phyloP scores from a whole-genome alignment of 306 rosid species.

The Sicyos edulis region DNA sequence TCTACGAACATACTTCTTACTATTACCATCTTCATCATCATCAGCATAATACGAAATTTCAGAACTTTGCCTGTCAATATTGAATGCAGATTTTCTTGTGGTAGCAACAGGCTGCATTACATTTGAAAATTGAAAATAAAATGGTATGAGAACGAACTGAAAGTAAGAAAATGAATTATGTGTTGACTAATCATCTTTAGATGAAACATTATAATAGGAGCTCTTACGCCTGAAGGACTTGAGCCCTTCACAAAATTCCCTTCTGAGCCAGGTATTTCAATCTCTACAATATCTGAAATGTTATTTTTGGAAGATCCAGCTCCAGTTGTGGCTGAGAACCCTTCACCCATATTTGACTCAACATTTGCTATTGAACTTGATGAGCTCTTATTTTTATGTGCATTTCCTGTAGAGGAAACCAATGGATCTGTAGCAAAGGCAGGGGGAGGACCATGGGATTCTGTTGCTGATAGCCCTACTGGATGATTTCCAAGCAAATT shows the following conservation, averaged over 20 bases:
- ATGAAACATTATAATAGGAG: slow-evolving; percentile 20
- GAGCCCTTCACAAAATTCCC: slow-evolving; percentile 55
- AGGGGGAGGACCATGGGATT: slow-evolving; percentile 76
- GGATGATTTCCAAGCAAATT: slow-evolving; percentile 90
- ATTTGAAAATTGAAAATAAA: slow-evolving; percentile 22
- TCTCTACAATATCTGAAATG: slow-evolving; percentile 67
- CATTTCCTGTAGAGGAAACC: slow-evolving; percentile 30
- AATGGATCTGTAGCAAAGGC: slow-evolving; percentile 88
- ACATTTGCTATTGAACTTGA: slow-evolving; percentile 23
- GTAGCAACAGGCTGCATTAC: slow-evolving; percentile 83
- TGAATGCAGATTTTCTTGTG: slow-evolving; percentile 70
- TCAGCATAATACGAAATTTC: slow-evolving; percentile 89
- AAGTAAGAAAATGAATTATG: slow-evolving; percentile 17
- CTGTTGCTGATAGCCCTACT: slow-evolving; percentile 54
- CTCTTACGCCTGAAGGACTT: slow-evolving; percentile 76
- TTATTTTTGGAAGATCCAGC: slow-evolving; percentile 50
- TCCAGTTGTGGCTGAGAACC: slow-evolving; percentile 39
- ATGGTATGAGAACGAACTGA: slow-evolving; percentile 22
- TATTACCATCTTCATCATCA: slow-evolving; percentile 86
- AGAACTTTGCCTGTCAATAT: slow-evolving; percentile 72
- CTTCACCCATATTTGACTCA: slow-evolving; percentile 33
- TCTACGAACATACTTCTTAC: slow-evolving; percentile 70
- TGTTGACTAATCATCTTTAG: slow-evolving; percentile 13
- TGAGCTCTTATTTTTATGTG: slow-evolving; percentile 44
- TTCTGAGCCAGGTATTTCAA: slow-evolving; percentile 58